Percentiles rank a stretch among this genome's conserved stretches.
Evolutionary conservation across 2,329 filamentous ascomycete species (phyloP).

Genomic region (Geosmithia flava): DNA sequence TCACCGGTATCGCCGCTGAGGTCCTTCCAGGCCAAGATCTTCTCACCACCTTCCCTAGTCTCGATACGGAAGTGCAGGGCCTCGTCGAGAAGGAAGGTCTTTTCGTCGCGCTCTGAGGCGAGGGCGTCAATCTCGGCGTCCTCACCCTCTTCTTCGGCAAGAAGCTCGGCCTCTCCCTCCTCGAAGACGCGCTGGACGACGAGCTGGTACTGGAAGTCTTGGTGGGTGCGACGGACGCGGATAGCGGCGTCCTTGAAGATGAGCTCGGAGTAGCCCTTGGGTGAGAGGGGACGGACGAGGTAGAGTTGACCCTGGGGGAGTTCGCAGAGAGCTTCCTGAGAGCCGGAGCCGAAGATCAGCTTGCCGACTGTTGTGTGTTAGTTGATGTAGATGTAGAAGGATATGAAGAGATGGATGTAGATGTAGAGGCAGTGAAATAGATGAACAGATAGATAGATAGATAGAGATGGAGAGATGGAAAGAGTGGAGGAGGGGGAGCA

Average conservation of each 20-base stretch:
- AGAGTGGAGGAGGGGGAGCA: not conserved
- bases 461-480: not conserved
- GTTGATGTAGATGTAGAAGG: not conserved
- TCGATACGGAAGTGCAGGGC: constrained; percentile 78
- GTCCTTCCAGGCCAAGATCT: constrained; percentile 88
- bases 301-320: constrained; percentile 94
- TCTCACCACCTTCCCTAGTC: constrained; percentile 66
- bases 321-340: constrained; percentile 88
- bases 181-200: constrained; percentile 95
- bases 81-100: constrained; percentile 92
- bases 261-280: constrained; percentile 96
- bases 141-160: constrained; percentile 81
- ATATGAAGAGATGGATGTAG: not conserved
- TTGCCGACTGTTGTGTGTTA: constrained; percentile 56
- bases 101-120: constrained; percentile 80
- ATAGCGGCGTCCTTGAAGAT: constrained; percentile 97
- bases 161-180: constrained; percentile 85
- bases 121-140: constrained; percentile 68
- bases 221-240: constrained; percentile 81
- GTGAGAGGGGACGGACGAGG: constrained; percentile 85
- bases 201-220: constrained; percentile 95
- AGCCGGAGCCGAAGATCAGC: constrained; percentile 75
- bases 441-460: not conserved
- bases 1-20: constrained; percentile 87
- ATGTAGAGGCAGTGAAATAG: not conserved